Conservation (phyloP, 1,284 basidiomycete genomes). For the Sphaerobolus stellatus region DNA sequence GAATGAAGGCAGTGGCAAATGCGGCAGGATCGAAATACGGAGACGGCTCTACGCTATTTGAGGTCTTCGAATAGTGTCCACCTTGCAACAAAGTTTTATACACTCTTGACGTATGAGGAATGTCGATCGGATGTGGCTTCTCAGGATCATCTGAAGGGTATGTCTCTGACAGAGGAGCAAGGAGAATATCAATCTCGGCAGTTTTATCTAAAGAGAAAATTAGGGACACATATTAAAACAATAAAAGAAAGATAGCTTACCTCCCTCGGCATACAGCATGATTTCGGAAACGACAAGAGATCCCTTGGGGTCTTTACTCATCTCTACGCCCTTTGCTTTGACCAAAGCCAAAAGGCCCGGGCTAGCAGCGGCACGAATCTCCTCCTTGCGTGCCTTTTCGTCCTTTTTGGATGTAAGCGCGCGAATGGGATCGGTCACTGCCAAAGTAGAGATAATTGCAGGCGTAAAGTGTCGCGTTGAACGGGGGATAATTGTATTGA, state of each 20-base stretch:
- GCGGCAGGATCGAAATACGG: slow-evolving; percentile 50
- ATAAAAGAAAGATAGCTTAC: slow-evolving; percentile 43
- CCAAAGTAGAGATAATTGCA: slow-evolving; percentile 63
- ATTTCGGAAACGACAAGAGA: slow-evolving; percentile 76
- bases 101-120: slow-evolving; percentile 75
- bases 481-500: slow-evolving; percentile 80
- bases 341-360: slow-evolving; percentile 68
- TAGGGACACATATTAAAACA: slow-evolving; percentile 3
- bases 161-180: slow-evolving; percentile 51
- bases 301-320: slow-evolving; percentile 73
- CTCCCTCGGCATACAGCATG: slow-evolving; percentile 78
- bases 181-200: slow-evolving; percentile 56
- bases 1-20: slow-evolving; percentile 62
- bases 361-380: slow-evolving; percentile 70
- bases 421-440: slow-evolving; percentile 66
- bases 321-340: slow-evolving; percentile 43
- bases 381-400: slow-evolving; percentile 54
- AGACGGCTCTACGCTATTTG: slow-evolving; percentile 49
- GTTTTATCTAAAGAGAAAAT: slow-evolving; percentile 60
- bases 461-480: slow-evolving; percentile 82
- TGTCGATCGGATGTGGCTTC: slow-evolving; percentile 67
- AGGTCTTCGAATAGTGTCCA: slow-evolving; percentile 76
- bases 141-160: slow-evolving; percentile 53
- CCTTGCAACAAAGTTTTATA: slow-evolving; percentile 88
- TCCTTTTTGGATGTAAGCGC: slow-evolving; percentile 81